Percentiles rank a stretch among this genome's conserved stretches.
Evolutionary conservation across 768 basidiomycete genomes (phyloP).

Genomic region (Gymnopilus junonius): DNA sequence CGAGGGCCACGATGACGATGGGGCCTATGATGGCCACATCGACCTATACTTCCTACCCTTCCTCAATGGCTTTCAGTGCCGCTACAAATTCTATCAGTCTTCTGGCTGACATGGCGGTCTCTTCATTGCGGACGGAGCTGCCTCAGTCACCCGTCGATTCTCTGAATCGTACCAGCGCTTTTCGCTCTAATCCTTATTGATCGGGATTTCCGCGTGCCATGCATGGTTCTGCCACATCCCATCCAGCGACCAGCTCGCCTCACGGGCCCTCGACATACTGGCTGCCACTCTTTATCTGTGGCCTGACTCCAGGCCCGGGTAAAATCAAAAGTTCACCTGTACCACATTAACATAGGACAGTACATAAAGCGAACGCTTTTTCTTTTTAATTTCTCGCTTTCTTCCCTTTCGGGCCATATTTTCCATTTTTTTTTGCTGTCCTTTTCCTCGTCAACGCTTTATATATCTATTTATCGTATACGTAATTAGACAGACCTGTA

Average conservation of each 20-base stretch:
- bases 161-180: conserved; percentile 15
- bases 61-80: conserved; percentile 15
- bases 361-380: not conserved
- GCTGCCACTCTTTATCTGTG: not conserved
- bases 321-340: conserved; percentile 6
- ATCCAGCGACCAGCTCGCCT: not conserved
- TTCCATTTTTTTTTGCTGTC: not conserved
- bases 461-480: not conserved
- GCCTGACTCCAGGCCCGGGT: not conserved
- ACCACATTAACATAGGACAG: not conserved
- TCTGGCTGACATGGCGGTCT: conserved; percentile 47
- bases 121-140: conserved; percentile 47
- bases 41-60: conserved; percentile 7
- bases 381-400: not conserved
- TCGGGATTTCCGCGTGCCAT: not conserved
- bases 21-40: conserved; percentile 6
- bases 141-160: conserved; percentile 34
- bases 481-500: conserved; percentile 5
- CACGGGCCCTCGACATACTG: not conserved
- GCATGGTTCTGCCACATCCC: not conserved
- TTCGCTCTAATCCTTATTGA: conserved; percentile 16
- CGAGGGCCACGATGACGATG: conserved; percentile 14
- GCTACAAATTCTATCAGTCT: conserved; percentile 29
- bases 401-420: not conserved
- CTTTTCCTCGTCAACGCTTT: not conserved